Base-by-base conservation (phyloP, 2,329 filamentous ascomycete genomes). In the Calycina herbarum region DNA sequence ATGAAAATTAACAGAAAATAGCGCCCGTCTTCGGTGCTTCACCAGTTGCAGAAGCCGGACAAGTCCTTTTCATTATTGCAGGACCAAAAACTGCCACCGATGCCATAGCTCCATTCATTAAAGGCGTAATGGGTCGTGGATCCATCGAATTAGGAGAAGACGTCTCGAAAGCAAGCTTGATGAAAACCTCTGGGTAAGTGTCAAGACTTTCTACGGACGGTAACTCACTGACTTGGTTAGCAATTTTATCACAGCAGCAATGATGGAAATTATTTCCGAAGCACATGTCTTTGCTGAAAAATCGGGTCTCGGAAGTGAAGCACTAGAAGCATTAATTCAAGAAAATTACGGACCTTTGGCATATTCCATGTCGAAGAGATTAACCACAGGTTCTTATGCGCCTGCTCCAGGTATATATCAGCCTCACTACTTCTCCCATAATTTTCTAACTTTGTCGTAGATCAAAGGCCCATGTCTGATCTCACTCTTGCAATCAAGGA, bases 401-500 rank as follows among this genome's bases (percentile, higher is more conserved):
- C 80, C 79, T 0, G 72, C 77, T 77, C 79, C 70, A 45, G 62
- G 67, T 64, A 64, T 4, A 24, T n/a, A 40, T 29, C 10, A 48
- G 6, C 11, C 24, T 20, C 24, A 24, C 15, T 17, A 24, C 17
- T 59, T 59, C 10, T 59, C 38, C 20, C 27, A 35, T n/a, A n/a
- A 8, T 17, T 20, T 2, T 6, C n/a, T 64, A 20, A 42, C 63
- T 13, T 6, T 31, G 15, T 48, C 54, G 10, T 27, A 66, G 66
- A 58, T 56, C 58, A 78, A 31, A 70, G 75, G 33, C 82, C 82
- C 1, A 80, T 77, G 77, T 85, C 82, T 0, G 82, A 82, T 45
- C 65, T 85, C 2, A 78, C 79, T 27, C 73, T 85, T 3, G 83
- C 81, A 0, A 76, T 85, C 7, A 84, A 85, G 65, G 83, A 85